These are phyloP conservation scores for Aegilops longissima DNA, from an alignment of 176 grass and related monocot genomes.

Conservation along the genomic window DNA sequence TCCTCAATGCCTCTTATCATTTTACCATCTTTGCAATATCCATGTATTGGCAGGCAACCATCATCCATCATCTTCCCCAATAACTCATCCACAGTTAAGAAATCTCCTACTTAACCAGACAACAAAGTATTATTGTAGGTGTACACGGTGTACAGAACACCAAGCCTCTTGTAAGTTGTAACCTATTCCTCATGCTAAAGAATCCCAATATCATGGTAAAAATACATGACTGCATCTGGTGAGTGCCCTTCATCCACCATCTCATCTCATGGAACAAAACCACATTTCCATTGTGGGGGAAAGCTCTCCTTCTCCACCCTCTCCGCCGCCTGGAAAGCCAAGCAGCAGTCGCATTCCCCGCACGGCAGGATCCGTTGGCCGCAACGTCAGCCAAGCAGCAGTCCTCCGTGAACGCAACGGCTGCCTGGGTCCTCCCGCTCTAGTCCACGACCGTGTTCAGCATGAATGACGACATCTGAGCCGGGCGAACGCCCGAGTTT, in stretches of 20 bases:
- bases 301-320: slow-evolving; percentile 61
- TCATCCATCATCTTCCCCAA: slow-evolving; percentile 80
- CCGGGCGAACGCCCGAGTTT: slow-evolving; percentile 16
- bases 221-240: slow-evolving; percentile 62
- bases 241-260: slow-evolving; percentile 57
- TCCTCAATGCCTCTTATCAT: no score
- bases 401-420: slow-evolving; percentile 40
- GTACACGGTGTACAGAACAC: slow-evolving; percentile 5
- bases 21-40: slow-evolving; percentile 74
- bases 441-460: slow-evolving; percentile 61
- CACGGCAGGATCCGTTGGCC: slow-evolving; percentile 47
- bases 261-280: slow-evolving; percentile 45
- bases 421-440: slow-evolving; percentile 42
- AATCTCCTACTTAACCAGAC: slow-evolving; percentile 59
- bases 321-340: slow-evolving; percentile 32
- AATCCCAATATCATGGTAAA: slow-evolving; percentile 78
- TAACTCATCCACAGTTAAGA: slow-evolving; percentile 44
- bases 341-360: slow-evolving; percentile 21
- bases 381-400: slow-evolving; percentile 31
- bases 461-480: slow-evolving; percentile 24
- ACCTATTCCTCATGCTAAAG: slow-evolving; percentile 59
- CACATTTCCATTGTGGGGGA: slow-evolving; percentile 77
- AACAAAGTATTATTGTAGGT: slow-evolving; percentile 78
- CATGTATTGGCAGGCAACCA: slow-evolving; percentile 56
- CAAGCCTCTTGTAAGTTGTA: slow-evolving; percentile 43